Evolutionary conservation across 768 basidiomycete species (phyloP), one percentile per base, ranked within the genome.

Genomic region (Aureoboletus auriporus): DNA sequence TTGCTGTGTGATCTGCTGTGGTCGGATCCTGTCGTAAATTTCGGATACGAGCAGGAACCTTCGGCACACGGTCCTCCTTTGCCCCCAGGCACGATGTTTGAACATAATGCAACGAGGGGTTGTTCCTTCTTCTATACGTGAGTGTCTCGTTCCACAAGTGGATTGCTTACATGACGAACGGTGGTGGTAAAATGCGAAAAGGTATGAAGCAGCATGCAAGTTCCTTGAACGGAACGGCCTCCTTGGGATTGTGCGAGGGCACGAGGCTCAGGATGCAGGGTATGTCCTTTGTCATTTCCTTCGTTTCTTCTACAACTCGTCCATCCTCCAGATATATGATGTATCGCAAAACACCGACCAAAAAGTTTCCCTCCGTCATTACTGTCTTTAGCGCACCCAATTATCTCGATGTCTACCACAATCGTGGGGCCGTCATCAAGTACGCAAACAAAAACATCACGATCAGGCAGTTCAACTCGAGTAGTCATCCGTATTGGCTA

Each of bases 361-460:
- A 91, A 61, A 93, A 91, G 50, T 98, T 97, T 69, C 95, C 95
- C 1, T 93, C 92, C 0, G 93, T 98, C 28, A 97, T 98, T 70
- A 98, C 95, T 33, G 91, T 99, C 55, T 99, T 99, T 72, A 92
- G 89, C 13, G 96, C 95, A 0, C 96, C 96, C 12, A 95, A 97
- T 64, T 98, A 97, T 64, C 83, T 97, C 55, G 96, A 98, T 63
- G 91, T 93, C 6, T 97, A 98, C 70, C 87, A 92, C 66, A 99
- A 99, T 66, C 90, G 94, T 44, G 96, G 87, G 1, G 96, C 96
- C 1, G 86, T 99, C 36, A 84, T 99, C 71, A 97, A 97, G 69
- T 98, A 98, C 60, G 92, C 89, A 47, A 93, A 93, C 69, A 94
- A 93, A 74, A 94, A 89, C 47, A 93, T 97, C 71, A 97, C 93